Conservation (phyloP, 179 eudicot genomes). For the Carnegiea gigantea region DNA sequence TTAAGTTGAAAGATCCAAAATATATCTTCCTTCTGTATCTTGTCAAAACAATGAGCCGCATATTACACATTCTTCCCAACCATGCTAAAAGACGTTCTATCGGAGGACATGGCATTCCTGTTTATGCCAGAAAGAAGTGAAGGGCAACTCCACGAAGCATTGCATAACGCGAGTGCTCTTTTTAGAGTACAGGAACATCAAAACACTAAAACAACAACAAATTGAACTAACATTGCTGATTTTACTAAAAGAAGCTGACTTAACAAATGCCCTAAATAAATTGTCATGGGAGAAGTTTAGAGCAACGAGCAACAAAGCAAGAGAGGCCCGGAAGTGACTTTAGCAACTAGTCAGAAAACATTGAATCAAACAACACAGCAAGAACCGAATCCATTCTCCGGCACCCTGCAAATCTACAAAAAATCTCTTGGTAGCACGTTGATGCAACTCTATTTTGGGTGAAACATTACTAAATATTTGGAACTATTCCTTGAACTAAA, state of each 20-base stretch:
- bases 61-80: constrained; percentile 2
- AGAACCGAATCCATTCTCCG: constrained; percentile 7
- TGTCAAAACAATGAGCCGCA: neutral
- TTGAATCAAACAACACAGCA: constrained; percentile 10
- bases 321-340: neutral
- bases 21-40: neutral
- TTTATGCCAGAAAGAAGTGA: neutral
- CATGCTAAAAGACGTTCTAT: neutral
- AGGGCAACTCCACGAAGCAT: neutral
- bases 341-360: constrained; percentile 17
- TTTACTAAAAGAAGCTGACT: neutral
- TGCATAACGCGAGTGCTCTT: neutral
- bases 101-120: neutral
- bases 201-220: neutral
- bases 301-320: constrained; percentile 3
- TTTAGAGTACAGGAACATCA: constrained; percentile 7
- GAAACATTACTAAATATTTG: constrained; percentile 10
- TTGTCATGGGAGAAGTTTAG: constrained; percentile 11
- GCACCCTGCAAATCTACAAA: constrained; percentile 13
- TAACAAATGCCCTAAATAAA: constrained; percentile 18
- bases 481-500: constrained; percentile 30
- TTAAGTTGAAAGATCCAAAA: neutral
- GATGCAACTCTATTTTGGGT: neutral
- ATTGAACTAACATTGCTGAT: neutral
- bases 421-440: neutral